These are phyloP conservation scores for Porcisia deanei DNA, from an alignment of 208 protist species.

Conservation along the genomic window DNA sequence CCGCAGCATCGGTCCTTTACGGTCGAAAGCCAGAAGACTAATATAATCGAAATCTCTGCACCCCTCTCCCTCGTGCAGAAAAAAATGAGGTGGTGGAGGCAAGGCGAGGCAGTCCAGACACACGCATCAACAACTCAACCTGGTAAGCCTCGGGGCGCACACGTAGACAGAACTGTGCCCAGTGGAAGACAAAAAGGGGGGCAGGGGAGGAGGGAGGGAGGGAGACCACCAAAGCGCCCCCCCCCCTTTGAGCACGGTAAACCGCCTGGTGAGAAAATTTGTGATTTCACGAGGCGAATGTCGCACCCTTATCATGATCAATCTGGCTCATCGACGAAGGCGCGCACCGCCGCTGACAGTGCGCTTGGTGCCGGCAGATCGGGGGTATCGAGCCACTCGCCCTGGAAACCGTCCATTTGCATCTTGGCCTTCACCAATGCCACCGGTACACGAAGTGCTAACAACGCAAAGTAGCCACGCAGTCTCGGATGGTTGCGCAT, in stretches of 20 bases:
- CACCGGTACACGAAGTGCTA: slow-evolving; percentile 47
- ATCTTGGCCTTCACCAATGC: slow-evolving; percentile 60
- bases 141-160: no score
- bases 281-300: background rate
- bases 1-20: no score
- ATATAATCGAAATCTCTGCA: no score
- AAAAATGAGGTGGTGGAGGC: background rate
- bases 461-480: slow-evolving; percentile 69
- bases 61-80: no score
- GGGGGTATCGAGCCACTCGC: slow-evolving; percentile 67
- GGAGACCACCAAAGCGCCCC: no score
- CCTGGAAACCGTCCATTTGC: slow-evolving; percentile 51
- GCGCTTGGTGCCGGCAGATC: slow-evolving; percentile 42
- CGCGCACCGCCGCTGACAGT: slow-evolving; percentile 25
- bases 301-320: background rate
- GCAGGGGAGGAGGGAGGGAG: no score
- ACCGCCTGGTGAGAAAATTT: background rate
- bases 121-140: no score
- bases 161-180: no score
- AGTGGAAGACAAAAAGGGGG: no score
- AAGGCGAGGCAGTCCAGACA: background rate
- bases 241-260: background rate
- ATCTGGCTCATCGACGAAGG: slow-evolving; percentile 53
- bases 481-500: slow-evolving; percentile 59
- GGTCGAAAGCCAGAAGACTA: no score